These are phyloP conservation scores for Amauroascus verrucosus DNA, from an alignment of 2,329 filamentous ascomycete genomes.

Conservation along the genomic window DNA sequence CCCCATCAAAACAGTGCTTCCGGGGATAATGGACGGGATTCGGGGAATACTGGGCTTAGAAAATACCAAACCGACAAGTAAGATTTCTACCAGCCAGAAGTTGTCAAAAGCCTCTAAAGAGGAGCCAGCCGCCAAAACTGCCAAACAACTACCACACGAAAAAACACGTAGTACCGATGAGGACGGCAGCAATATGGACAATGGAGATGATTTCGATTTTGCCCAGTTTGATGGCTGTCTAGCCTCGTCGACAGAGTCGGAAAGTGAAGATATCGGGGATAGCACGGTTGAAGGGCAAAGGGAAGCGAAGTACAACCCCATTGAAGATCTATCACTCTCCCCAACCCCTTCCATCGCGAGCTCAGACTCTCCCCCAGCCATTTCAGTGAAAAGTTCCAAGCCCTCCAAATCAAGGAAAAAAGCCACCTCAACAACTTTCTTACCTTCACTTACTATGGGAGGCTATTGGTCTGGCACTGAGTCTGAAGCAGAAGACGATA, in stretches of 20 bases:
- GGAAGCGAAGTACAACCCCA: conserved; percentile 13
- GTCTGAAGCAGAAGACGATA: conserved; percentile 42
- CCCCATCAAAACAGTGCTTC: conserved; percentile 47
- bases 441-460: conserved; percentile 51
- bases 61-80: background rate
- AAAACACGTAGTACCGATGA: background rate
- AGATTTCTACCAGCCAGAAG: background rate
- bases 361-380: conserved; percentile 21
- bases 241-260: conserved; percentile 22
- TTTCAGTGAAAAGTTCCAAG: conserved; percentile 22
- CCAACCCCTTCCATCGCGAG: conserved; percentile 26
- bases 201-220: conserved; percentile 15
- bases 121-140: background rate
- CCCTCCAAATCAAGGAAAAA: conserved; percentile 14
- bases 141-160: background rate
- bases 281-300: conserved; percentile 17
- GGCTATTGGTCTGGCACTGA: conserved; percentile 56
- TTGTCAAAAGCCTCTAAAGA: background rate
- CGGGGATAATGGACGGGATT: conserved; percentile 37
- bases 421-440: conserved; percentile 42
- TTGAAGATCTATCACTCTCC: conserved; percentile 25
- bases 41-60: conserved; percentile 30
- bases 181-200: conserved; percentile 5
- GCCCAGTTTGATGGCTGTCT: conserved; percentile 28
- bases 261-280: conserved; percentile 21